Conservation (phyloP, 2,329 filamentous ascomycete genomes). For the Lecanicillium sp. region DNA sequence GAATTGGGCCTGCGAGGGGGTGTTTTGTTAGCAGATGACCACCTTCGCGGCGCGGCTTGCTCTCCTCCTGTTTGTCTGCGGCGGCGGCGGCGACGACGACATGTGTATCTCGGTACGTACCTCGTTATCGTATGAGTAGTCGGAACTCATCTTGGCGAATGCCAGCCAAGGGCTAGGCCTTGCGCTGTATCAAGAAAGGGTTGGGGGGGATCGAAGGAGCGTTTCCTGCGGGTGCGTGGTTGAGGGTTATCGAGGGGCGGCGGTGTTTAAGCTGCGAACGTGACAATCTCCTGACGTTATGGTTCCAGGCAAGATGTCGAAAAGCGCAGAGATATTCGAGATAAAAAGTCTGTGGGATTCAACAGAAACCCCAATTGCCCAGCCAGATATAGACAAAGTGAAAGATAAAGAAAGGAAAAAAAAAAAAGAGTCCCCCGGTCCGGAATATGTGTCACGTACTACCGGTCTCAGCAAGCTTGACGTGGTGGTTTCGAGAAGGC, state of each 20-base stretch:
- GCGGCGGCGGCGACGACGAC: too few species aligned
- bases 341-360: background rate
- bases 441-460: constrained; percentile 14
- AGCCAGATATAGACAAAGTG: too few species aligned
- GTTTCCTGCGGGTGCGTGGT: too few species aligned
- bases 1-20: constrained; percentile 68
- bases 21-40: constrained; percentile 1
- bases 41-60: too few species aligned
- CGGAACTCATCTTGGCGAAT: constrained; percentile 68
- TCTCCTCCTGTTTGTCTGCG: too few species aligned
- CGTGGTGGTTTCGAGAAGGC: constrained; percentile 11
- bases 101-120: too few species aligned
- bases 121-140: constrained; percentile 98
- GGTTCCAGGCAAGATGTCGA: background rate
- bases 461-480: constrained; percentile 5
- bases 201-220: too few species aligned
- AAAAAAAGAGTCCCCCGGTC: background rate
- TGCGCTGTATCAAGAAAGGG: background rate
- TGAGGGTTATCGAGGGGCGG: background rate
- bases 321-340: background rate
- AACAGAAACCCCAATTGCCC: background rate
- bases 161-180: constrained; percentile 32
- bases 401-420: background rate
- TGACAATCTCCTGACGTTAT: background rate
- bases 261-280: background rate